Conservation (phyloP, 2,329 filamentous ascomycete genomes). For the Talaromyces pinophilus region DNA sequence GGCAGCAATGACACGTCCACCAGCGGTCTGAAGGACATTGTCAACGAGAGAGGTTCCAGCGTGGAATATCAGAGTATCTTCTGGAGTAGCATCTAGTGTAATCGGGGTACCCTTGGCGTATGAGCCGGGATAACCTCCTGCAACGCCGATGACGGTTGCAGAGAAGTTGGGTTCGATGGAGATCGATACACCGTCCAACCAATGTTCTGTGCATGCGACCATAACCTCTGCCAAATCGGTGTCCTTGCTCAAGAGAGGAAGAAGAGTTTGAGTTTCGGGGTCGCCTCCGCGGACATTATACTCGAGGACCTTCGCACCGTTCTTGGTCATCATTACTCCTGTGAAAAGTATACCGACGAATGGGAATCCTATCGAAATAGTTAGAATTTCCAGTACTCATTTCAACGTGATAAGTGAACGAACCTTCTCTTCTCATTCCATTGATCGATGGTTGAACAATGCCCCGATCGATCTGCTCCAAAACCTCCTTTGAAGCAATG, state of each 20-base stretch:
- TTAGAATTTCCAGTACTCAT: slow-evolving; percentile 2
- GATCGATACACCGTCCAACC: slow-evolving; percentile 68
- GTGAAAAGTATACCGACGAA: slow-evolving; percentile 50
- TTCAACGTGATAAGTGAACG: not conserved
- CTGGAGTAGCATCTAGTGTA: slow-evolving; percentile 55
- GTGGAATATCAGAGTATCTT: slow-evolving; percentile 79
- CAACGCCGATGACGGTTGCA: slow-evolving; percentile 90
- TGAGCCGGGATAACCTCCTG: slow-evolving; percentile 82
- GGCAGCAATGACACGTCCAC: slow-evolving; percentile 91
- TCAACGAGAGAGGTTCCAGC: slow-evolving; percentile 73
- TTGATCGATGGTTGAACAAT: slow-evolving; percentile 88
- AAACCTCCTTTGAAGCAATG: slow-evolving; percentile 72
- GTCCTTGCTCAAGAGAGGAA: slow-evolving; percentile 73
- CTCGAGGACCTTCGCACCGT: slow-evolving; percentile 79
- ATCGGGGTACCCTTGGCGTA: slow-evolving; percentile 78
- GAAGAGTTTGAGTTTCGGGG: slow-evolving; percentile 84
- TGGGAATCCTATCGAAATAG: slow-evolving; percentile 36
- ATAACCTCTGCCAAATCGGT: slow-evolving; percentile 87
- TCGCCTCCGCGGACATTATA: slow-evolving; percentile 95
- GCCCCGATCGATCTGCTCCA: slow-evolving; percentile 74
- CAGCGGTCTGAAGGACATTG: slow-evolving; percentile 71
- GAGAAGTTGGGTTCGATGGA: slow-evolving; percentile 71
- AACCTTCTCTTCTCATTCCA: slow-evolving; percentile 78
- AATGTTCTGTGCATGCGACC: slow-evolving; percentile 77
- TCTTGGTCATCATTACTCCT: slow-evolving; percentile 86